Evolutionary conservation across 352 stramenopile species (phyloP).

Genomic region (Pythium folliculosum): DNA sequence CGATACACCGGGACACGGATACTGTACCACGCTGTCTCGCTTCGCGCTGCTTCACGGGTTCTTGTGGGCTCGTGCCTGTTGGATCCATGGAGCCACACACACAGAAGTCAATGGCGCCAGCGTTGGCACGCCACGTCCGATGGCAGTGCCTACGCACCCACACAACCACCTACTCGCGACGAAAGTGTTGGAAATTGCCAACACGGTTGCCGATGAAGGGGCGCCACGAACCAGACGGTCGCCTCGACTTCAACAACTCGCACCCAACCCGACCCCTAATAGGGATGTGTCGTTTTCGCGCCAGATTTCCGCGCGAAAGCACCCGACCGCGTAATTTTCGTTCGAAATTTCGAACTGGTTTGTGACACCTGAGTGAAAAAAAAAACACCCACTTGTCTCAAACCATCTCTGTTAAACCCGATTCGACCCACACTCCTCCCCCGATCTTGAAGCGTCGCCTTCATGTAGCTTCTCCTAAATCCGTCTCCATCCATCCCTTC

Average conservation of each 20-base stretch:
- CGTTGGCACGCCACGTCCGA: neutral
- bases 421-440: no score
- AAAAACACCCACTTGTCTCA: neutral
- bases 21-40: neutral
- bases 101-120: neutral
- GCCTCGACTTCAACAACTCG: conserved; percentile 18
- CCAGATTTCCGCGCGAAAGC: conserved; percentile 5
- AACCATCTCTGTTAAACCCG: neutral
- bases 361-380: conserved; percentile 23
- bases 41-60: neutral
- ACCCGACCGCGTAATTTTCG: conserved; percentile 3
- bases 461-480: neutral
- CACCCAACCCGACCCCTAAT: conserved; percentile 1
- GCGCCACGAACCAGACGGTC: conserved; percentile 13
- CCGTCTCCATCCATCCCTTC: neutral
- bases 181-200: neutral
- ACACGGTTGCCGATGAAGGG: conserved; percentile 14
- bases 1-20: conserved; percentile 1
- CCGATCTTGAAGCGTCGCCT: conserved; percentile 13
- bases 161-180: no score
- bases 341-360: conserved; percentile 29
- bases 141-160: neutral
- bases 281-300: conserved; percentile 6
- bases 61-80: neutral
- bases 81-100: neutral